Evolutionary conservation across 139 green algal genomes (phyloP).

Genomic region (Desmodesmus armatus): DNA sequence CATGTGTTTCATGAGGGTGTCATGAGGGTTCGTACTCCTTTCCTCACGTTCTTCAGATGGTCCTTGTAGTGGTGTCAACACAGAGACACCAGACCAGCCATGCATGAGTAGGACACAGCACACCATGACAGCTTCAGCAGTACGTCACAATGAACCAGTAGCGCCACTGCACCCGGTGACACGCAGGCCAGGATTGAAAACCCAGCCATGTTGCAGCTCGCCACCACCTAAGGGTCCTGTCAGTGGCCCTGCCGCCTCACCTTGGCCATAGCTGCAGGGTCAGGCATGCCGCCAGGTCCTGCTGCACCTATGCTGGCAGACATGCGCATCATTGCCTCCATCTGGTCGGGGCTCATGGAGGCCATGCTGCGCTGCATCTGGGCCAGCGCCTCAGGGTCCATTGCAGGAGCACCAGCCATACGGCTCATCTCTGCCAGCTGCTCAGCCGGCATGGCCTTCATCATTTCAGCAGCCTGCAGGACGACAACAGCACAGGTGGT

Average conservation of each 20-base stretch:
- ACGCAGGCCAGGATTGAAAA: no score
- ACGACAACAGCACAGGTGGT: background rate
- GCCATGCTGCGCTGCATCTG: conserved; percentile 17
- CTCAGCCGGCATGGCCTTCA: conserved; percentile 49
- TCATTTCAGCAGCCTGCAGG: conserved; percentile 52
- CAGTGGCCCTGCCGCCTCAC: no score
- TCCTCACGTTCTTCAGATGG: background rate
- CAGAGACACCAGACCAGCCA: no score
- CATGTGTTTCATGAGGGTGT: background rate
- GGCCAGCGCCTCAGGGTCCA: background rate
- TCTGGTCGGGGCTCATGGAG: conserved; percentile 2
- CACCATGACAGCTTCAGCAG: no score
- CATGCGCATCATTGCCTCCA: conserved; percentile 24
- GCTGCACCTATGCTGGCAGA: background rate
- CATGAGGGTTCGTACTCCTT: background rate
- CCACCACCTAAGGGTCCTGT: no score
- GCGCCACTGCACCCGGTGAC: no score
- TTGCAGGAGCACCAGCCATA: background rate
- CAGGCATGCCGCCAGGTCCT: background rate
- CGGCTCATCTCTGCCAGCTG: conserved; percentile 43
- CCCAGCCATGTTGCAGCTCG: no score
- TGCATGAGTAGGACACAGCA: no score
- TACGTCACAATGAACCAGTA: no score
- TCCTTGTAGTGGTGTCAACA: background rate
- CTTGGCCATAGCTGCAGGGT: conserved; percentile 1